These are phyloP conservation scores for Yamadazyma triangularis DNA, from an alignment of 1,139 yeast species.

Conservation along the genomic window DNA sequence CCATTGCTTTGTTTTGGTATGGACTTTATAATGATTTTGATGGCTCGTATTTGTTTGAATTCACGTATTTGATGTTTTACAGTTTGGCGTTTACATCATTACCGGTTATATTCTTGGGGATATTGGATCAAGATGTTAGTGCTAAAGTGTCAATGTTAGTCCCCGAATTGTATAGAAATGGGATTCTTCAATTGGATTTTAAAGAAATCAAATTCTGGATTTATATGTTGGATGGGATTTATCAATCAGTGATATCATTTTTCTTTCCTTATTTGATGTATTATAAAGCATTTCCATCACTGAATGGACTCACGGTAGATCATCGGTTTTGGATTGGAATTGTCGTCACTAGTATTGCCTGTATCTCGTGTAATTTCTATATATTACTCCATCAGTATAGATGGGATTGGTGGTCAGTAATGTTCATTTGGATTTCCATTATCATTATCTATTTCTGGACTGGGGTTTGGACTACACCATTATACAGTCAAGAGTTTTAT, in stretches of 20 bases:
- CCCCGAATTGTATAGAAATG: slow-evolving; percentile 86
- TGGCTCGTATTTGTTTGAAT: slow-evolving; percentile 88
- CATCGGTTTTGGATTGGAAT: slow-evolving; percentile 88
- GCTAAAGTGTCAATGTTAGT: slow-evolving; percentile 77
- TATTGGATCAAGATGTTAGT: slow-evolving; percentile 89
- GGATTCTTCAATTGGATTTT: slow-evolving; percentile 83
- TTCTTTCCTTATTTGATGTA: slow-evolving; percentile 79
- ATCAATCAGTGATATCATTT: slow-evolving; percentile 80
- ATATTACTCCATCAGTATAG: slow-evolving; percentile 78
- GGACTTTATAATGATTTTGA: slow-evolving; percentile 83
- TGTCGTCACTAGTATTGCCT: slow-evolving; percentile 73
- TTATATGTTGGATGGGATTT: slow-evolving; percentile 83
- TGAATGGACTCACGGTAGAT: slow-evolving; percentile 63
- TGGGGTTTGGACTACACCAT: slow-evolving; percentile 71
- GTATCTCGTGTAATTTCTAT: slow-evolving; percentile 74
- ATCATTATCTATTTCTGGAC: slow-evolving; percentile 80
- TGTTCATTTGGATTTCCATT: slow-evolving; percentile 61
- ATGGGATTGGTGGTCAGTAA: slow-evolving; percentile 87
- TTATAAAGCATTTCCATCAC: slow-evolving; percentile 51
- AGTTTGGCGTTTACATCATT: slow-evolving; percentile 92
- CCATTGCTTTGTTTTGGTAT: slow-evolving; percentile 88
- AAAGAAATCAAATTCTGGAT: slow-evolving; percentile 71
- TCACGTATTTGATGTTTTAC: slow-evolving; percentile 87
- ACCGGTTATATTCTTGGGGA: slow-evolving; percentile 87
- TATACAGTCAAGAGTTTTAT: slow-evolving; percentile 64